Evolutionary conservation across 1,284 basidiomycete species (phyloP), one percentile per base, ranked within the genome.

Genomic region (Agaricales sp.): DNA sequence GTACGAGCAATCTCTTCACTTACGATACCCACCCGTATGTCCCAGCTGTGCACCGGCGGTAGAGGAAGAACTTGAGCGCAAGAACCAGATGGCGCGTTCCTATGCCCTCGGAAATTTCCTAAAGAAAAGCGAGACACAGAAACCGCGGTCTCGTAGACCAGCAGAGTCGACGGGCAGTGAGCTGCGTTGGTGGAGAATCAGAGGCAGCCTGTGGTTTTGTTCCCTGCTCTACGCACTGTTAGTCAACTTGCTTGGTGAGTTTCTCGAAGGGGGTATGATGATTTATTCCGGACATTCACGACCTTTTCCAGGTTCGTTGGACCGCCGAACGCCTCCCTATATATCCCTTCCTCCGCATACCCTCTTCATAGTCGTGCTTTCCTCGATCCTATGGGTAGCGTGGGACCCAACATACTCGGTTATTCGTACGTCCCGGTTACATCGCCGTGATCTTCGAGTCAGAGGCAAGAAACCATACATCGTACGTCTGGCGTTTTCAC

Each of bases 71-170:
- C 6, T 41, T 41, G 8, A 41, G 39, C 39, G 39, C 8, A 41
- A 41, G 39, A 20, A 41, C 18, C 39, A 41, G 39, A 41, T 41
- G 39, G 39, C 39, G 4, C 39, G 39, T 16, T 41, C 39, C 39
- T 41, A 6, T 41, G 39, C 39, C 8, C 39, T 41, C 16, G 39
- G 39, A 8, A 8, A 6, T 8, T 41, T 6, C 8, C 39, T 41
- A 4, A 8, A 41, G 16, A n/a, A 41, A 8, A 41, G 39, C 19
- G 39, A 41, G 8, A 6, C 8, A n/a, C n/a, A 4, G 6, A 41
- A 41, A 20, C 14, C 26, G 26, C 14, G 14, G 6, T 41, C 39
- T 8, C 13, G 6, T 4, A n/a, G 8, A 16, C 39, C 16, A 16
- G 6, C 39, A 6, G 16, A 8, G 39, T 18, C 6, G 39, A 41